Percentiles rank a stretch among this genome's conserved stretches.
Evolutionary conservation across 1,284 basidiomycete genomes (phyloP).

Genomic region (Pascua guehoae): DNA sequence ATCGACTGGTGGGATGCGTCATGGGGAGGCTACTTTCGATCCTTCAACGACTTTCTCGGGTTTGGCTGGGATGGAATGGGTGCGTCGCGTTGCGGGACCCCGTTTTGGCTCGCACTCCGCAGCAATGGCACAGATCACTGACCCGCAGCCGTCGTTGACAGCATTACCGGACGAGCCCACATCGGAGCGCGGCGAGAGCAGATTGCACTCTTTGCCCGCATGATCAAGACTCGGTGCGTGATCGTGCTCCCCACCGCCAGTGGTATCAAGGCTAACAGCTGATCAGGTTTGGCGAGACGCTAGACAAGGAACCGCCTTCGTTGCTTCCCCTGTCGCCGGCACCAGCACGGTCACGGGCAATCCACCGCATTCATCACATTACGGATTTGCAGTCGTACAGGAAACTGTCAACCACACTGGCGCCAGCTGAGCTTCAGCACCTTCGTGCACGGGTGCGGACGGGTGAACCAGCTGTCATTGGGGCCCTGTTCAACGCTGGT

Average conservation of each 20-base stretch:
- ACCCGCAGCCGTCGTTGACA: constrained; percentile 62
- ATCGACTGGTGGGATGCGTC: constrained; percentile 72
- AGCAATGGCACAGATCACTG: background rate
- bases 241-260: background rate
- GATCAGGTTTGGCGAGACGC: constrained; percentile 41
- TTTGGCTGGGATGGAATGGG: constrained; percentile 79
- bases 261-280: background rate
- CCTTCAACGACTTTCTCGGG: constrained; percentile 74
- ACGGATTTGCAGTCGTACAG: constrained; percentile 67
- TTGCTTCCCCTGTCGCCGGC: constrained; percentile 35
- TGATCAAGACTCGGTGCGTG: constrained; percentile 46
- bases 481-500: constrained; percentile 61
- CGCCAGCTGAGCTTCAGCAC: constrained; percentile 65
- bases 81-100: constrained; percentile 13
- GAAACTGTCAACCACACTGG: constrained; percentile 68
- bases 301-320: constrained; percentile 43
- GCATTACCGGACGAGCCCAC: constrained; percentile 67
- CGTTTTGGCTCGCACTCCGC: too few species aligned
- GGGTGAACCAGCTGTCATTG: constrained; percentile 65
- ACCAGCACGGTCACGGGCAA: constrained; percentile 53
- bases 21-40: constrained; percentile 74
- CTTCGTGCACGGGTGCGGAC: constrained; percentile 63
- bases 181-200: constrained; percentile 70
- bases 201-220: constrained; percentile 52
- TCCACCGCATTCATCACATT: constrained; percentile 66